Evolutionary conservation across 1,284 basidiomycete species (phyloP), one percentile per base, ranked within the genome.

Genomic region (Microbotryomycetes sp.): DNA sequence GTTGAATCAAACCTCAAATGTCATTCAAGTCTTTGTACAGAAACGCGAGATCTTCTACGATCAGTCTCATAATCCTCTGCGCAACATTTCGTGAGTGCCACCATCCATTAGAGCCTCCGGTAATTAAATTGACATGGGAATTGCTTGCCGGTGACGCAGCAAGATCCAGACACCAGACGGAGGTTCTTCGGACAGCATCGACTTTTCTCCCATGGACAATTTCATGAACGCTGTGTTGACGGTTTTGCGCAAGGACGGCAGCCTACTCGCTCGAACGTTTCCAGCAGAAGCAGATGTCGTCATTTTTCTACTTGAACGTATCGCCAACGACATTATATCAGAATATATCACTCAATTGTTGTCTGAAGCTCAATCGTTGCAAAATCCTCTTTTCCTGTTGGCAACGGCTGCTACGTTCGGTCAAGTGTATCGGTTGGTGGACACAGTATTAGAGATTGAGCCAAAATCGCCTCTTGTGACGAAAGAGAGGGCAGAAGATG

Each of bases 41-140:
- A 94, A 94, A 77, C 79, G 87, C 30, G 90, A 93, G 73, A 84
- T 96, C n/a, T 91, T 97, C 72, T 96, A 93, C 74, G 86, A 90
- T 71, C 83, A 84, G 61, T 83, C 81, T 3, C 93, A 89, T 85
- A 83, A 88, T 69, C 83, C 92, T 0, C 72, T 87, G 45, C 84
- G 86, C 64, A 96, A 96, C 76, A 84, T 93, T 72, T 86, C 86
- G 86, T 89, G 74, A 75, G 88, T 81, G 16, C 4, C 12, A 9
- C 42, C 42, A 25, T 9, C 31, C 14, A 2, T 56, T 72, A 28
- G 70, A 75, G 6, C 16, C n/a, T 25, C 32, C 49, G 9, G 6
- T n/a, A 23, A 30, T 56, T 49, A 19, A 23, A 23, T 22, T 16
- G 19, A 22, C 6, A 22, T 28, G 16, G 23, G n/a, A n/a, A n/a